Percentiles rank a stretch among this genome's conserved stretches.
These are phyloP conservation scores for Lagenidium sp. DNA, from an alignment of 352 stramenopile species.

Conservation along the genomic window DNA sequence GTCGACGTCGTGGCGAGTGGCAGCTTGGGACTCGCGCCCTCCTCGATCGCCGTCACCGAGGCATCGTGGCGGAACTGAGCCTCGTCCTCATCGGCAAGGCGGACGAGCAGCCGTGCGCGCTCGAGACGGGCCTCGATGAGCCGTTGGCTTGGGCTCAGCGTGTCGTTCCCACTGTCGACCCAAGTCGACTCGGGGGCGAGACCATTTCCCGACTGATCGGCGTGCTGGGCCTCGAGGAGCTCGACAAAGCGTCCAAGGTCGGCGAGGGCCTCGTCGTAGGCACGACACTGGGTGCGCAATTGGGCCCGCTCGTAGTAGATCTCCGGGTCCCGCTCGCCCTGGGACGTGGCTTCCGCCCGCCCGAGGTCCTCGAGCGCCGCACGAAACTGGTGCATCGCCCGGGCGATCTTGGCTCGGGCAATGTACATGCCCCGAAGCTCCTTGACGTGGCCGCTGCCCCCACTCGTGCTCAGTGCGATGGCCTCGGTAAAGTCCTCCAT, in stretches of 20 bases:
- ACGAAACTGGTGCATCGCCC: constrained; percentile 40
- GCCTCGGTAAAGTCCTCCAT: constrained; percentile 60
- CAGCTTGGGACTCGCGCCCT: constrained; percentile 18
- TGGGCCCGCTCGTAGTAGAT: constrained; percentile 53
- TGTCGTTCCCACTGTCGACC: constrained; percentile 12
- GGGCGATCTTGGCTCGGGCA: constrained; percentile 39
- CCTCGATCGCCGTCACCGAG: constrained; percentile 31
- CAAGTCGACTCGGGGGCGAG: too few species aligned
- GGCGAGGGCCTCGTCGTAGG: constrained; percentile 30
- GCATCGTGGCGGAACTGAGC: constrained; percentile 30
- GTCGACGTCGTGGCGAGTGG: too few species aligned
- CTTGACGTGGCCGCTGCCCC: constrained; percentile 8
- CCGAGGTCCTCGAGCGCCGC: constrained; percentile 46
- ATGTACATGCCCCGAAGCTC: constrained; percentile 41
- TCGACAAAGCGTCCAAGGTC: constrained; percentile 68
- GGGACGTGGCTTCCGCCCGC: constrained; percentile 24
- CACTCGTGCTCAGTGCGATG: constrained; percentile 26
- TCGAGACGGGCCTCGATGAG: constrained; percentile 19
- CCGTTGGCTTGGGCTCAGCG: not conserved
- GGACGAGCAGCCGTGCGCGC: constrained; percentile 38
- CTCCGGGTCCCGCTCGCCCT: constrained; percentile 39
- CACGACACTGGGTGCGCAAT: constrained; percentile 34
- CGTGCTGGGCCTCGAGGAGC: constrained; percentile 52
- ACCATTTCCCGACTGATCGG: too few species aligned
- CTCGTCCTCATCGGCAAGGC: constrained; percentile 45